Evolutionary conservation across 148 eudicot genomes (phyloP).

Genomic region (Heliosperma pusillum): DNA sequence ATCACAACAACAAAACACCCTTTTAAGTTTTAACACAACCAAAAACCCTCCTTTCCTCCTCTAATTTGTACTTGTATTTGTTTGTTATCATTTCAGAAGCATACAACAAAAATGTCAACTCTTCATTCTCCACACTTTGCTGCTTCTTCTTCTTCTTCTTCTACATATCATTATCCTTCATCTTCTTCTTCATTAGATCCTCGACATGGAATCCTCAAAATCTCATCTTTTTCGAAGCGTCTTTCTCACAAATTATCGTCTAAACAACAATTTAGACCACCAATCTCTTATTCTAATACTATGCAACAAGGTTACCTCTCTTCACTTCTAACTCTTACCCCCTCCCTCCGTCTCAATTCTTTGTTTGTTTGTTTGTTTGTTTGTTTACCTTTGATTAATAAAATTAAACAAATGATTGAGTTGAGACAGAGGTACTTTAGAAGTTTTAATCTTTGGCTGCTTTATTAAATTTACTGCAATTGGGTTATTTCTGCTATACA

Average conservation of each 20-base stretch:
- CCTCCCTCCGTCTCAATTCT: not conserved
- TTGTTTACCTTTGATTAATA: not conserved
- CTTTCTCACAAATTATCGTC: slow-evolving; percentile 25
- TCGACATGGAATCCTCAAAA: slow-evolving; percentile 18
- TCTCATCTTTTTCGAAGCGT: slow-evolving; percentile 32
- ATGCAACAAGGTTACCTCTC: slow-evolving; percentile 58
- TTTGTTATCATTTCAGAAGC: slow-evolving; percentile 1
- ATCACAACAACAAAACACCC: too few relatives aligned
- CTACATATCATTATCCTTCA: slow-evolving; percentile 29
- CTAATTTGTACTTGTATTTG: too few relatives aligned
- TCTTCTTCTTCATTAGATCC: slow-evolving; percentile 21
- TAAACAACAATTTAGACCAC: slow-evolving; percentile 15
- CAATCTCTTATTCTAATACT: slow-evolving; percentile 29
- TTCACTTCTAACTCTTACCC: not conserved
- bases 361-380: not conserved
- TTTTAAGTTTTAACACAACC: too few relatives aligned
- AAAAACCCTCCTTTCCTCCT: not conserved
- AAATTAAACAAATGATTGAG: too few relatives aligned
- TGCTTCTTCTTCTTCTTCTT: slow-evolving; percentile 30
- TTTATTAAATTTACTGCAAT: not conserved
- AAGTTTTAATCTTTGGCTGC: not conserved
- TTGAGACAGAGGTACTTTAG: too few relatives aligned
- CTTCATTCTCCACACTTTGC: slow-evolving; percentile 42
- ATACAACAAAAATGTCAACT: slow-evolving; percentile 39
- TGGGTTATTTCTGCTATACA: not conserved